Evolutionary conservation across 495 filamentous ascomycete species (phyloP).

Genomic region (Friedmanniomyces endolithicus): DNA sequence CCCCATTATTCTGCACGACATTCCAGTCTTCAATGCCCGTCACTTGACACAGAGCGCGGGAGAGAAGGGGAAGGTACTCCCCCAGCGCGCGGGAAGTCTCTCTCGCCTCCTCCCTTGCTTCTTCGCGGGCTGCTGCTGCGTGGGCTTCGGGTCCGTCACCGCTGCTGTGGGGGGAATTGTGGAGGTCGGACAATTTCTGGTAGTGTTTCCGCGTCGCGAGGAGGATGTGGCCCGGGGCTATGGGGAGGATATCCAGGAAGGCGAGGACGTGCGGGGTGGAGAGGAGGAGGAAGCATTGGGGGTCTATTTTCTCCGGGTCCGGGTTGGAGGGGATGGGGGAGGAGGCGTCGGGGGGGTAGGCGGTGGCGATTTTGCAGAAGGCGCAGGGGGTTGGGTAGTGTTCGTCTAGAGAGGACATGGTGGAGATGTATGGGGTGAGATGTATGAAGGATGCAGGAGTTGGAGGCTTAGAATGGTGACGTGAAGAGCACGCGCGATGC

Average conservation of each 20-base stretch:
- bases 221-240: constrained; percentile 65
- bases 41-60: constrained; percentile 51
- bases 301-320: constrained; percentile 19
- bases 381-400: constrained; percentile 37
- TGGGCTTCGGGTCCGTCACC: constrained; percentile 31
- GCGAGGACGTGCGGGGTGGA: constrained; percentile 61
- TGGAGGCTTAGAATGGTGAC: background rate
- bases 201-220: constrained; percentile 60
- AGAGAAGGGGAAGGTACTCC: constrained; percentile 60
- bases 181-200: constrained; percentile 57
- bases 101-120: constrained; percentile 9
- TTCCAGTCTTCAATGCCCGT: constrained; percentile 70
- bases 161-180: constrained; percentile 48
- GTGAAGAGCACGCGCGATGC: background rate
- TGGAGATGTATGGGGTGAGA: background rate
- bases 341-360: constrained; percentile 25
- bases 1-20: constrained; percentile 89
- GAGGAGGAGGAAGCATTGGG: constrained; percentile 51
- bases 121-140: background rate
- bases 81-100: constrained; percentile 15
- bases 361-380: constrained; percentile 51
- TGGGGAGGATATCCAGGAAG: constrained; percentile 83
- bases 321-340: constrained; percentile 23
- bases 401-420: constrained; percentile 13
- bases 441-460: background rate